A percentile compares a stretch with the other conserved stretches of the same genome.
Conservation (phyloP, 1,284 basidiomycete species). For the Malassezia equina region DNA sequence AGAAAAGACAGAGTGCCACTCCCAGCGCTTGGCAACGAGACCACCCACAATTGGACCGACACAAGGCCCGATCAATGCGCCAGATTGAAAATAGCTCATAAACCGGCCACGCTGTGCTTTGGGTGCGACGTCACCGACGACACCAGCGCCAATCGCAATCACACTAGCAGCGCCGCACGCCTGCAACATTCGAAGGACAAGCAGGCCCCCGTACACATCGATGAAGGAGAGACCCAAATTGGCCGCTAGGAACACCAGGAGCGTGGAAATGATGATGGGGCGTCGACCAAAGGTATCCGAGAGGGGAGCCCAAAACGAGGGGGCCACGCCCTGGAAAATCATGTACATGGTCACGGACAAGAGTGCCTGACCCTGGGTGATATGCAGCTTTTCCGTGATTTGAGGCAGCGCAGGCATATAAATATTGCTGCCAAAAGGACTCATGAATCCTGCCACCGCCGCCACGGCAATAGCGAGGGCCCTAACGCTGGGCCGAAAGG, state of each 20-base stretch:
- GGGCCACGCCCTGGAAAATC: conserved; percentile 56
- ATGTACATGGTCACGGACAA: conserved; percentile 66
- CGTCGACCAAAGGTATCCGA: conserved; percentile 56
- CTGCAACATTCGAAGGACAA: conserved; percentile 52
- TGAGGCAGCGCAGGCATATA: conserved; percentile 67
- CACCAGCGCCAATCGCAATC: conserved; percentile 17
- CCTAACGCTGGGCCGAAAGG: not conserved
- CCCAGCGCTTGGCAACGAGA: conserved; percentile 14
- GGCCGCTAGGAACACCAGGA: conserved; percentile 50
- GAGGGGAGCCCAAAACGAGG: conserved; percentile 55
- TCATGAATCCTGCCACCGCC: conserved; percentile 2
- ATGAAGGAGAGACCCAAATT: conserved; percentile 59
- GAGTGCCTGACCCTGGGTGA: conserved; percentile 62
- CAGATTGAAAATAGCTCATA: conserved; percentile 19
- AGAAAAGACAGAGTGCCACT: conserved; percentile 60
- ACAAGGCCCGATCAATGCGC: conserved; percentile 9
- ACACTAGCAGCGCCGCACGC: conserved; percentile 13
- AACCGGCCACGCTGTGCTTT: conserved; percentile 12
- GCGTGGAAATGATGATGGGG: conserved; percentile 54
- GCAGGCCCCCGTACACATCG: conserved; percentile 54
- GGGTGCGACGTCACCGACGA: conserved; percentile 14
- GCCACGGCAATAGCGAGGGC: not conserved
- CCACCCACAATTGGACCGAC: conserved; percentile 17
- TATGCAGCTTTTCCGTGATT: conserved; percentile 57
- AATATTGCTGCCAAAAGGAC: conserved; percentile 52